Evolutionary conservation across 225 moss, liverwort and hornwort genomes (phyloP), one percentile per base, ranked within the genome.

Genomic region (Antitrichia curtipendula): DNA sequence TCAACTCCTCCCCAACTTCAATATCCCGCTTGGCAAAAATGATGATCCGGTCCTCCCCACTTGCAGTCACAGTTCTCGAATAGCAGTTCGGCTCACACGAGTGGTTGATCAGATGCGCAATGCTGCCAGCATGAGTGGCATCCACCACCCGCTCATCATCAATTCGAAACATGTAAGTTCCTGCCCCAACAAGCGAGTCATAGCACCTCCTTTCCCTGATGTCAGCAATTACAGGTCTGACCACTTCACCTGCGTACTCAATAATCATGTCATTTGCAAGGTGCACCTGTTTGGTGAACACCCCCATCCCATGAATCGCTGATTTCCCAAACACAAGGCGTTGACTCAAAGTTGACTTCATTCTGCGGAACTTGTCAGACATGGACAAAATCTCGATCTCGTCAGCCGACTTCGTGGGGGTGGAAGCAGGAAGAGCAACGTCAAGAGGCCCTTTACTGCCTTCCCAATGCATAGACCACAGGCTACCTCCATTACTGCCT

Each of bases 41-140:
- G 86, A 98, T 95, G 85, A 98, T 97, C 81, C 96, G 96, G 66
- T 98, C 98, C 74, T 97, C 97, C 62, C 98, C 98, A 91, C 97
- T 96, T 16, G 98, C 98, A 87, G 97, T 92, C 38, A 98, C 97
- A 38, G 96, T 96, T 87, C 98, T 93, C 18, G 98, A 98, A 71
- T 96, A 98, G 91, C 98, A 98, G 85, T 98, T 98, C 79, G 98
- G 98, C 93, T 99, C 99, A 90, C 99, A 99, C 77, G 99, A 99
- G 92, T 99, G 99, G 87, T 99, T 97, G 85, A 97, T 99, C 40
- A 99, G 96, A 91, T 97, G 97, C 50, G 97, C 99, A 86, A 99
- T 95, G 90, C 94, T 97, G 92, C 99, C 97, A 59, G 95, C 94
- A 84, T 96, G 97, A 78, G 99, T 99, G 53, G 99, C 99, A 90